These are phyloP conservation scores for Aspergillus tamarii DNA, from an alignment of 2,329 filamentous ascomycete genomes.

Conservation along the genomic window DNA sequence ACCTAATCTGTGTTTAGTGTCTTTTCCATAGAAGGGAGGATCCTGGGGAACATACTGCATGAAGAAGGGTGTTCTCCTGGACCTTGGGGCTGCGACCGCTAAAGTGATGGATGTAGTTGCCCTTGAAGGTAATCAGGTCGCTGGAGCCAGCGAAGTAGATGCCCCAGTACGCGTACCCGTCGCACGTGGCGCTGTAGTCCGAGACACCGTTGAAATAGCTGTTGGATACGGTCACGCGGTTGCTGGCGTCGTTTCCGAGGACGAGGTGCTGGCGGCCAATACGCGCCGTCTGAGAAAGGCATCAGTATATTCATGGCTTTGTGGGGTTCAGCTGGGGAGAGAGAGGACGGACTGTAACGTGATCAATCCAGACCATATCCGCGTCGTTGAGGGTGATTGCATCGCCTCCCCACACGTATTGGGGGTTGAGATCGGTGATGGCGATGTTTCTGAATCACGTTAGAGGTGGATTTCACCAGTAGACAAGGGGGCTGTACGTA, in stretches of 20 bases:
- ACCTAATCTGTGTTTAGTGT: conserved; percentile 9
- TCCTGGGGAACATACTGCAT: conserved; percentile 42
- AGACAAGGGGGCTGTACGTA: neutral
- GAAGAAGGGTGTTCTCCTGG: conserved; percentile 58
- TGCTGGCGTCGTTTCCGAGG: conserved; percentile 56
- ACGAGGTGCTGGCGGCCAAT: conserved; percentile 65
- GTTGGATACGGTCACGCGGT: conserved; percentile 65
- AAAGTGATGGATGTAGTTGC: conserved; percentile 64
- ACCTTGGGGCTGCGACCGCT: conserved; percentile 63
- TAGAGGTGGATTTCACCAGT: neutral
- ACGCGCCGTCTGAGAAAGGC: conserved; percentile 47
- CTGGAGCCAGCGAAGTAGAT: conserved; percentile 59
- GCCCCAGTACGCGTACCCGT: conserved; percentile 64
- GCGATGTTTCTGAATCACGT: conserved; percentile 48
- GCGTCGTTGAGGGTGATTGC: conserved; percentile 56
- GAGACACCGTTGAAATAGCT: conserved; percentile 59
- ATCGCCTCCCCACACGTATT: conserved; percentile 64
- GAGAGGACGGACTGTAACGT: conserved; percentile 5
- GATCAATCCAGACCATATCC: conserved; percentile 52
- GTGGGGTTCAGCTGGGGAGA: neutral
- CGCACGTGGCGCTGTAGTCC: conserved; percentile 60
- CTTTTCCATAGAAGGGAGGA: neutral
- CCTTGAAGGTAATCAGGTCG: conserved; percentile 62
- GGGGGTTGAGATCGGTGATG: conserved; percentile 59
- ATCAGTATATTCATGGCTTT: neutral